Evolutionary conservation across 495 filamentous ascomycete genomes (phyloP), one percentile per base, ranked within the genome.

Genomic region (Aspergillus baeticus): DNA sequence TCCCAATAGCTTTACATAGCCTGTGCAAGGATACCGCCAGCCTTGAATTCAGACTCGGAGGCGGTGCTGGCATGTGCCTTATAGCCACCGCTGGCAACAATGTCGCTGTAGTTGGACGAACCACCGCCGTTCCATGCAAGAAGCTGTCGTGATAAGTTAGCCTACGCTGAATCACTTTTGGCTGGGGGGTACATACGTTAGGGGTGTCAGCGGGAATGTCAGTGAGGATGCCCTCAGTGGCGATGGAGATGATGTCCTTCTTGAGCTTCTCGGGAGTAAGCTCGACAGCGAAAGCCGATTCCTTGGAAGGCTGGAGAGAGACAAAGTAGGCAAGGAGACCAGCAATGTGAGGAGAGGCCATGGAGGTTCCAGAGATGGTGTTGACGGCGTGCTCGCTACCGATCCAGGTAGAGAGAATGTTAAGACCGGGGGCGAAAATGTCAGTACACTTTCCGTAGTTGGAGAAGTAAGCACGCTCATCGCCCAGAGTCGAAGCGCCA

Each of bases 71-170:
- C 47, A 41, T 52, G 63, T 22, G 58, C 67, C 64, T 74, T 70
- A 69, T 76, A 74, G 43, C 74, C 72, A 64, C 75, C 90, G 76
- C 73, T 82, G 76, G 72, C 82, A 62, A 97, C 77, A 62, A 99
- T 98, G 56, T 88, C 79, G 60, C 81, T 81, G 81, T 90, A 95
- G 85, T 99, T 98, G 71, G 81, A 83, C 61, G 83, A 87, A 61
- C 95, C 95, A 77, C 91, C 95, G 71, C 95, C 95, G 81, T 99
- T 99, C 93, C 94, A 99, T 72, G 93, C 93, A 46, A 99, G 92
- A 59, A 98, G 76, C 82, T 85, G 64, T 11, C 46, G 57, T 20
- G 1, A 26, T n/a, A 69, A 48, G 77, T 89, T 81, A 74, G 75
- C 42, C 13, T 52, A 61, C 34, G 10, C 39, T 29, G 21, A 18